These are phyloP conservation scores for Boletellus emodensis DNA, from an alignment of 768 basidiomycete genomes.

Conservation along the genomic window DNA sequence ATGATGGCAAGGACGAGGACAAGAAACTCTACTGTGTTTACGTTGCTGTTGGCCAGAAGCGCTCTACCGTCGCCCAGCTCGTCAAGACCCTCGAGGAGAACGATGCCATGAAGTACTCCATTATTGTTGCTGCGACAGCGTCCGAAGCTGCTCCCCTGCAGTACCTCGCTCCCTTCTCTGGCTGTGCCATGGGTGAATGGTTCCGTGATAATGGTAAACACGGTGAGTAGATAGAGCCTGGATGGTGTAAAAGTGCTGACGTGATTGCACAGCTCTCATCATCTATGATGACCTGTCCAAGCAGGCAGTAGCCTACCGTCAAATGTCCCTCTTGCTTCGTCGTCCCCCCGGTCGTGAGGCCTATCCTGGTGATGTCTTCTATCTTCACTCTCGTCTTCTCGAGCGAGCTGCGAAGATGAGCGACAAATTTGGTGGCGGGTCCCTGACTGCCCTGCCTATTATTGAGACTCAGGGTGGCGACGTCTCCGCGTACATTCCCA, in stretches of 20 bases:
- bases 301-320: constrained; percentile 99
- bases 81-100: constrained; percentile 99
- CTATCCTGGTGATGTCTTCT: constrained; percentile 99
- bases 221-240: constrained; percentile 47
- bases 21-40: constrained; percentile 99
- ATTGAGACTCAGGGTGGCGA: constrained; percentile 99
- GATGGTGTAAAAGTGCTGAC: constrained; percentile 9
- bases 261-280: constrained; percentile 66
- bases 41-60: constrained; percentile 98
- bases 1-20: constrained; percentile 92
- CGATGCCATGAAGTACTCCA: constrained; percentile 99
- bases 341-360: constrained; percentile 99
- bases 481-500: constrained; percentile 99
- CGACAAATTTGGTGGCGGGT: constrained; percentile 98
- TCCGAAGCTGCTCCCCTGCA: constrained; percentile 99
- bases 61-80: constrained; percentile 98
- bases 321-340: constrained; percentile 99
- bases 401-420: constrained; percentile 99
- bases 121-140: constrained; percentile 98
- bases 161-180: constrained; percentile 99
- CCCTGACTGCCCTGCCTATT: constrained; percentile 97
- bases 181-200: constrained; percentile 99
- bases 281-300: constrained; percentile 99
- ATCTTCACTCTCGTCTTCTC: constrained; percentile 99
- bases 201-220: constrained; percentile 99